Percentiles rank a stretch among this genome's conserved stretches.
Conservation (phyloP, 768 basidiomycete genomes). For the Panus rudis region DNA sequence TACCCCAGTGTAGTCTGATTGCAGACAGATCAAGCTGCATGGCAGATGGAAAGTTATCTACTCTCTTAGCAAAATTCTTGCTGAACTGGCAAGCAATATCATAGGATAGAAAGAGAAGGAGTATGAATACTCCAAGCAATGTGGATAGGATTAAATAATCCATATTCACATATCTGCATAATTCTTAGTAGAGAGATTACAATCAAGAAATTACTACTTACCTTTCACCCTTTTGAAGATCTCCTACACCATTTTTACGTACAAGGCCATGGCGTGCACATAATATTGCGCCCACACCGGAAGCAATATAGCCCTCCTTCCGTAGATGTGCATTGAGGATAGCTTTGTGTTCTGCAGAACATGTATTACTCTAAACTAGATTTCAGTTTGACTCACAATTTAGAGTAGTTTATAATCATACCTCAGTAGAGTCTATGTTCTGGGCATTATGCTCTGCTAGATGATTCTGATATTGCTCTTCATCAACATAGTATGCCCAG, state of each 20-base stretch:
- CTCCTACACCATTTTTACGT: constrained; percentile 15
- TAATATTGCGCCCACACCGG: constrained; percentile 11
- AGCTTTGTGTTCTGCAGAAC: constrained; percentile 6
- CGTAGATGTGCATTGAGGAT: constrained; percentile 11
- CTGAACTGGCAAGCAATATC: constrained; percentile 20
- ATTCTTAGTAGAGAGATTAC: background rate
- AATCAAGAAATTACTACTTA: constrained; percentile 2
- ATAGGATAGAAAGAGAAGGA: constrained; percentile 8
- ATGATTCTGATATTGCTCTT: constrained; percentile 13
- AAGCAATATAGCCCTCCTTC: constrained; percentile 5
- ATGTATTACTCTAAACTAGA: constrained; percentile 12
- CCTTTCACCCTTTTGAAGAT: constrained; percentile 22
- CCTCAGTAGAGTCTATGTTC: constrained; percentile 12
- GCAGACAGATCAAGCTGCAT: background rate
- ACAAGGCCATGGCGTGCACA: constrained; percentile 19
- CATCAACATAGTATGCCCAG: constrained; percentile 21
- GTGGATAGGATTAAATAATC: constrained; percentile 14
- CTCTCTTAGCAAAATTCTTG: constrained; percentile 7
- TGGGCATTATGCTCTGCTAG: constrained; percentile 6
- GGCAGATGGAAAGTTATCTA: background rate
- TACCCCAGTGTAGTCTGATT: constrained; percentile 1
- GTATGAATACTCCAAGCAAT: background rate
- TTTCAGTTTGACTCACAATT: background rate
- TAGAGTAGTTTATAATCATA: constrained; percentile 1
- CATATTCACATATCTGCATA: constrained; percentile 13